Evolutionary conservation across 495 filamentous ascomycete species (phyloP).

Genomic region (Annulohypoxylon bovei): DNA sequence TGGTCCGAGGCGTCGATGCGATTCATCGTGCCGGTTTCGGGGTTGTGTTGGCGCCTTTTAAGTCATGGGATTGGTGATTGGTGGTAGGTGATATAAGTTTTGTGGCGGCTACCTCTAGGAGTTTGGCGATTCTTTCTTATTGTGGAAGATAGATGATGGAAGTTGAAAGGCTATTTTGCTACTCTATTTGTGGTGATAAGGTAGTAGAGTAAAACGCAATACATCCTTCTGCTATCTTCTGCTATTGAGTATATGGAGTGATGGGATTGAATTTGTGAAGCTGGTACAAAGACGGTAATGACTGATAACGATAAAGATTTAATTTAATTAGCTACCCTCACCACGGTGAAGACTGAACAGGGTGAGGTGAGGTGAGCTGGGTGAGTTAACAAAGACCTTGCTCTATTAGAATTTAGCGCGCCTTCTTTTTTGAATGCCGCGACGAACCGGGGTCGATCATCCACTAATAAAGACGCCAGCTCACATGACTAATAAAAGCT

Average conservation of each 20-base stretch:
- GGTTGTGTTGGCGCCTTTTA: background rate
- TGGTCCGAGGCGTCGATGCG: constrained; percentile 89
- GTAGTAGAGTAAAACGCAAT: background rate
- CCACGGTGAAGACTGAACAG: too few relatives aligned
- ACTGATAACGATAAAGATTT: constrained; percentile 23
- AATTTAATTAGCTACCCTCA: constrained; percentile 5
- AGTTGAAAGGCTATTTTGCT: background rate
- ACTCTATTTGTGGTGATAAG: background rate
- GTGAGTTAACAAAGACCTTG: constrained; percentile 5
- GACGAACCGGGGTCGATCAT: constrained; percentile 9
- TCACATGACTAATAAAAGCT: constrained; percentile 33
- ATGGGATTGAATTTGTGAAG: constrained; percentile 1
- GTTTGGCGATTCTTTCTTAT: too few relatives aligned
- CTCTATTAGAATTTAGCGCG: constrained; percentile 16
- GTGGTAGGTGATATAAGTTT: too few relatives aligned
- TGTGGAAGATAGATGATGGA: too few relatives aligned
- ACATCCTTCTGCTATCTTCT: background rate
- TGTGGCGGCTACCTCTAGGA: too few relatives aligned
- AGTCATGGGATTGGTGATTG: background rate
- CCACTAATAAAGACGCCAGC: constrained; percentile 26
- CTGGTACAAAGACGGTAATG: constrained; percentile 15
- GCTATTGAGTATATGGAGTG: background rate
- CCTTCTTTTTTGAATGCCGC: constrained; percentile 27
- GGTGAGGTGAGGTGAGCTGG: too few relatives aligned
- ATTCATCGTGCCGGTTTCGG: constrained; percentile 75